A percentile compares a stretch with the other conserved stretches of the same genome.
These are phyloP conservation scores for Mentha longifolia DNA, from an alignment of 257 asterid genomes.

Conservation along the genomic window DNA sequence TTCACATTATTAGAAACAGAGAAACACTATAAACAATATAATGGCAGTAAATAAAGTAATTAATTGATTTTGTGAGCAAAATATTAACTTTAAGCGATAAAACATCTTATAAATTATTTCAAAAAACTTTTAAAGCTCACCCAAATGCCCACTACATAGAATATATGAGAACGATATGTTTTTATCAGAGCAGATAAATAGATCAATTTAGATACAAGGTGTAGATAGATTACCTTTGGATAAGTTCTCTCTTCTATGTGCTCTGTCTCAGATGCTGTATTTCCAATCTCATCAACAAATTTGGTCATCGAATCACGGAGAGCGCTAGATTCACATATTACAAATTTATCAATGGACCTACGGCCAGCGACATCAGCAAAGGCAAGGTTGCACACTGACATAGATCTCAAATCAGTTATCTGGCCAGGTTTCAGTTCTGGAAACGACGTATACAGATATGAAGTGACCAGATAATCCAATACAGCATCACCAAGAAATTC, in stretches of 20 bases:
- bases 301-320: slow-evolving; percentile 66
- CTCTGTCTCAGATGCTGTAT: slow-evolving; percentile 42
- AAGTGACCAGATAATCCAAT: slow-evolving; percentile 92
- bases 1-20: too few relatives aligned
- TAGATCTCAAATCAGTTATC: slow-evolving; percentile 90
- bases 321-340: slow-evolving; percentile 62
- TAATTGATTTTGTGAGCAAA: background rate
- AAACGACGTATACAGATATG: slow-evolving; percentile 76
- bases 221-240: slow-evolving; percentile 72
- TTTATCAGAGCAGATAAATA: slow-evolving; percentile 2
- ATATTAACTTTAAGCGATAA: background rate
- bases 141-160: too few relatives aligned
- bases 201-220: slow-evolving; percentile 7
- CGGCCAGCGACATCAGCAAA: slow-evolving; percentile 81
- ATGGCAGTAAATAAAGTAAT: too few relatives aligned
- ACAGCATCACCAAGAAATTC: slow-evolving; percentile 98
- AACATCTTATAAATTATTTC: background rate
- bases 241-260: slow-evolving; percentile 61
- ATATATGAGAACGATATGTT: too few relatives aligned
- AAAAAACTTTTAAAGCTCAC: background rate
- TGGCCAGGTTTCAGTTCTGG: slow-evolving; percentile 93
- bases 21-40: too few relatives aligned
- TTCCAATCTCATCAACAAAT: slow-evolving; percentile 56
- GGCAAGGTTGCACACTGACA: slow-evolving; percentile 65
- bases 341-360: slow-evolving; percentile 59